phyloP scores from a whole-genome alignment of 106 monocot species.

The Allium sativum region DNA sequence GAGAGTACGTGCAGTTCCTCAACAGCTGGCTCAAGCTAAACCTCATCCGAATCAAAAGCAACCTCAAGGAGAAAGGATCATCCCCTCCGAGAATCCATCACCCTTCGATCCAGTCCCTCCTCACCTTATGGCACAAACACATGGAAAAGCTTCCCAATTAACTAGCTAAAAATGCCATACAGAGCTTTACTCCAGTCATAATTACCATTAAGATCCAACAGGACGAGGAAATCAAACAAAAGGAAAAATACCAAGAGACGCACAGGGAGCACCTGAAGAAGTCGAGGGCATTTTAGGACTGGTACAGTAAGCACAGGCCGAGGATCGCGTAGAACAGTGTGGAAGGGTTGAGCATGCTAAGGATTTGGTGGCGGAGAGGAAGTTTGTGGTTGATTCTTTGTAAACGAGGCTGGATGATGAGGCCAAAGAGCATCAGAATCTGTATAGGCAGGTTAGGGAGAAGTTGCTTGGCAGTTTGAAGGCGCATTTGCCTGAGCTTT shows the following conservation, averaged over 20 bases:
- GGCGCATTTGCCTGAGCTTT: constrained; percentile 66
- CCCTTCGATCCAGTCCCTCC: constrained; percentile 32
- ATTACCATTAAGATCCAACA: constrained; percentile 33
- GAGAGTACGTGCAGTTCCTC: constrained; percentile 48
- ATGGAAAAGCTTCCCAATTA: constrained; percentile 53
- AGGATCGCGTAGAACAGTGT: too few relatives aligned
- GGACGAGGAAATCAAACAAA: constrained; percentile 53
- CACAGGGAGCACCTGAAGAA: constrained; percentile 32
- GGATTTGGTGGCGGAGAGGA: constrained; percentile 22
- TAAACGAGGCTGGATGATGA: constrained; percentile 43
- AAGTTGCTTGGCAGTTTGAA: constrained; percentile 44
- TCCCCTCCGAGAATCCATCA: constrained; percentile 7
- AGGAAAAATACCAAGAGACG: constrained; percentile 39
- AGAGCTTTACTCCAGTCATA: constrained; percentile 49
- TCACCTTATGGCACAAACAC: constrained; percentile 60
- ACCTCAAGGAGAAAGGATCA: constrained; percentile 58
- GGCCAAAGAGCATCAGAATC: constrained; percentile 18
- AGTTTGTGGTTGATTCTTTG: constrained; percentile 28
- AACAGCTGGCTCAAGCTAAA: constrained; percentile 64
- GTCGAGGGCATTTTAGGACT: constrained; percentile 42
- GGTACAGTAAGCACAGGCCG: constrained; percentile 39
- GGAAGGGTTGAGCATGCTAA: constrained; percentile 24
- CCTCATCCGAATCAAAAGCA: constrained; percentile 62
- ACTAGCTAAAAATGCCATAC: constrained; percentile 29
- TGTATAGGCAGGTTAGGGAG: constrained; percentile 67